A percentile compares a stretch with the other conserved stretches of the same genome.
These are phyloP conservation scores for Hemileccinum impolitum DNA, from an alignment of 768 basidiomycete genomes.

Conservation along the genomic window DNA sequence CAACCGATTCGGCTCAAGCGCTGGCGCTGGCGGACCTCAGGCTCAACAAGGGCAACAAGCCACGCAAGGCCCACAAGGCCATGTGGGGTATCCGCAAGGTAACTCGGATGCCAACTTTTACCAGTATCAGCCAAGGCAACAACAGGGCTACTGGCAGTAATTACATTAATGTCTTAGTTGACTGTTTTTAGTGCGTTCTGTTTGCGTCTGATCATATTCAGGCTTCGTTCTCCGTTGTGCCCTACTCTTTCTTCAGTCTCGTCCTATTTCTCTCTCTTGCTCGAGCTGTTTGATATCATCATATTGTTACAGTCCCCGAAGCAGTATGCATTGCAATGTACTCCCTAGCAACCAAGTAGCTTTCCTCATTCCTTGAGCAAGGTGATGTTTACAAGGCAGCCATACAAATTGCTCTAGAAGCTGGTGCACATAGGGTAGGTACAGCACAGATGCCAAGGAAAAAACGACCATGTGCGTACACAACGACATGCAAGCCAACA, in stretches of 20 bases:
- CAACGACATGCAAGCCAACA: not conserved
- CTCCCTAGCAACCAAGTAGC: constrained; percentile 25
- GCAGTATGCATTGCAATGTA: constrained; percentile 29
- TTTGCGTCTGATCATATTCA: constrained; percentile 1
- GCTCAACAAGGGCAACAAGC: constrained; percentile 45
- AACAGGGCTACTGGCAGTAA: constrained; percentile 56
- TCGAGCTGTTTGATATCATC: constrained; percentile 30
- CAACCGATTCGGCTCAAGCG: constrained; percentile 41
- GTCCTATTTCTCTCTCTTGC: constrained; percentile 15
- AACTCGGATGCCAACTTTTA: constrained; percentile 68
- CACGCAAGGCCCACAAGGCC: constrained; percentile 34
- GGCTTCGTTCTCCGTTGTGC: constrained; percentile 5
- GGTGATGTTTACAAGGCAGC: not conserved
- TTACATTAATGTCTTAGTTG: constrained; percentile 11
- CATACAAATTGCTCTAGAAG: no score
- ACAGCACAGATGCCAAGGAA: not conserved
- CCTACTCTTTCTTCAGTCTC: constrained; percentile 4
- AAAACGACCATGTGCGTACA: not conserved
- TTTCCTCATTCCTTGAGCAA: not conserved
- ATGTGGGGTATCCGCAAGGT: constrained; percentile 50
- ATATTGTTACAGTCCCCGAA: constrained; percentile 24
- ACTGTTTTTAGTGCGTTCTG: constrained; percentile 3
- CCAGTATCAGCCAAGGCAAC: constrained; percentile 65
- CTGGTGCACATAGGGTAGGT: not conserved
- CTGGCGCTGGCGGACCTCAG: constrained; percentile 44